These are phyloP conservation scores for Hirschioporus abietinus DNA, from an alignment of 768 basidiomycete species.

Conservation along the genomic window DNA sequence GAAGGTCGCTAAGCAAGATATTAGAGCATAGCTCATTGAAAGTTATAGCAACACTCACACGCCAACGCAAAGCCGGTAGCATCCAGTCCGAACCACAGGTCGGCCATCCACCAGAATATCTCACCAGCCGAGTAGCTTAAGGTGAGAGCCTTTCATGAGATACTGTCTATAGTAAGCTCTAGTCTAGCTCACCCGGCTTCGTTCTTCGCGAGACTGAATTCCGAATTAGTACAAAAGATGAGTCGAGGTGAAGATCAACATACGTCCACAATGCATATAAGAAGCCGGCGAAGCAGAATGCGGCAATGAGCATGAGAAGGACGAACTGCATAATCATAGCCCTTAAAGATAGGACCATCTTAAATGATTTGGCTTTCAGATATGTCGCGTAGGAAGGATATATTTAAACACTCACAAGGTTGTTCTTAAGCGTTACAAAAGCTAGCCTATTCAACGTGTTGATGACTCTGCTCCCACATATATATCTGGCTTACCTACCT, in stretches of 20 bases:
- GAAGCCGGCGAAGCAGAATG: slow-evolving; percentile 90
- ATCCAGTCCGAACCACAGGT: slow-evolving; percentile 79
- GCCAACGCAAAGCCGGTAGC: slow-evolving; percentile 82
- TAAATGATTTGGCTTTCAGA: slow-evolving; percentile 21
- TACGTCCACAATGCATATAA: slow-evolving; percentile 92
- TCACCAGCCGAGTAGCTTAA: not conserved
- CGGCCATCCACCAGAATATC: slow-evolving; percentile 6
- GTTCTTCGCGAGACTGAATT: slow-evolving; percentile 54
- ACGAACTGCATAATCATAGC: slow-evolving; percentile 92
- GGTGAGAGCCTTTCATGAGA: not conserved
- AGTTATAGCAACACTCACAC: slow-evolving; percentile 40
- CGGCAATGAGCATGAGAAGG: slow-evolving; percentile 77
- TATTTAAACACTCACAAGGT: slow-evolving; percentile 37
- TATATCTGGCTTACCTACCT: slow-evolving; percentile 35
- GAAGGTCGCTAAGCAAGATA: slow-evolving; percentile 49
- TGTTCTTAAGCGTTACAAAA: slow-evolving; percentile 78
- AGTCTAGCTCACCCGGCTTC: slow-evolving; percentile 42
- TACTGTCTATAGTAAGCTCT: not conserved
- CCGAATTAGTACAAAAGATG: slow-evolving; percentile 4
- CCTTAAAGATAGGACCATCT: slow-evolving; percentile 73
- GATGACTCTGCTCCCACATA: not conserved
- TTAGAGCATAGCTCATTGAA: not conserved
- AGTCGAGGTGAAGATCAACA: slow-evolving; percentile 27
- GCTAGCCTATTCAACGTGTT: slow-evolving; percentile 53
- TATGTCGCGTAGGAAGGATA: slow-evolving; percentile 35